Evolutionary conservation across 495 filamentous ascomycete genomes (phyloP), one percentile per base, ranked within the genome.

Genomic region (Trichocladium antarcticum): DNA sequence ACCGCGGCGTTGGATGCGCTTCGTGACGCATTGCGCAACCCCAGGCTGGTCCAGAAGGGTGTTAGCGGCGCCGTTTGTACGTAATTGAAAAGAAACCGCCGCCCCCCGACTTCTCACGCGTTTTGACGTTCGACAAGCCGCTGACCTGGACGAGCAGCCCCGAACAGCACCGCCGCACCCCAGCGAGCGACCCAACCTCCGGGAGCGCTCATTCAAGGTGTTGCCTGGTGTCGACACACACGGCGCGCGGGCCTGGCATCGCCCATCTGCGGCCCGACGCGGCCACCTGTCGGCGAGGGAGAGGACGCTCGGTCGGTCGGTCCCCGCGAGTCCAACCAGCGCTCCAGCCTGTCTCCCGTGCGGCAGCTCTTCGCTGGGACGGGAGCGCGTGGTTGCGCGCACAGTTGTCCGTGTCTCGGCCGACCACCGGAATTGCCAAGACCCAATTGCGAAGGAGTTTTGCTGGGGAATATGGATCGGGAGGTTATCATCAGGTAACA

Each of bases 401-500:
- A n/a, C n/a, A n/a, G 15, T 34, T 14, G n/a, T 39, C 45, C 24
- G 14, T 22, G 21, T 34, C 37, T 29, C 38, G 39, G 41, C 24
- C 24, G 24, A 27, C 24, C 16, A 45, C 41, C 38, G 38, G 48
- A 28, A 10, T 12, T 44, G 53, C 53, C 53, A 55, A 51, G 48
- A 47, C 32, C 15, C 15, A 47, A 32, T 50, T 42, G 47, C 48
- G 38, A 42, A 47, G 20, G 28, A 21, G 47, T 42, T n/a, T 55
- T 21, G 21, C 16, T 42, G 11, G 31, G 17, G 38, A 50, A 54
- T 21, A 53, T 60, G 37, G 28, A 62, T 57, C 43, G 40, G 58
- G 57, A 62, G 55, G 59, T 62, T 44, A 53, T 62, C 47, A 60
- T 64, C 50, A 62, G 53, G 61, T 64, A 64, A 64, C 43, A 58